Base-by-base conservation (phyloP, 2,329 filamentous ascomycete genomes). In the Trichoderma sp. region DNA sequence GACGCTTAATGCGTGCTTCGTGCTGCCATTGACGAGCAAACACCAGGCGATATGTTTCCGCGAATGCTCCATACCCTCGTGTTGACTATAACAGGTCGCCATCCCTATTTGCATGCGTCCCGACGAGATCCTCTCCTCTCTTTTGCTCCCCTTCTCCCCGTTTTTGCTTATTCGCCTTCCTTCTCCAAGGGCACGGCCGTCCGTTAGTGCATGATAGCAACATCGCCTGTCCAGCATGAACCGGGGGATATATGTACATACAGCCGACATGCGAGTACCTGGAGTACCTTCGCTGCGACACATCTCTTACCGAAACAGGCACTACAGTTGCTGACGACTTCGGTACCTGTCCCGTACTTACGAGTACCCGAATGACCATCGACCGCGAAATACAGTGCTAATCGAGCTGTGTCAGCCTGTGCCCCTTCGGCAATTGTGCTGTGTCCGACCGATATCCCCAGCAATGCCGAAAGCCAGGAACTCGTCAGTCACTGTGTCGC, bases 361-460 rank as follows among this genome's bases (percentile, higher is more conserved):
- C 28, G 34, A 47, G n/a, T 62, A 26, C 12, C 20, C 64, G 30
- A 67, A 55, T 13, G 13, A 17, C 13, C 23, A 36, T 26, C 32
- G 11, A 61, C 28, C 15, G 8, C 34, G 30, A 59, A 34, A 50
- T 61, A 69, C 67, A 50, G 67, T 69, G 57, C 57, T 28, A 69
- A 53, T 61, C 67, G 26, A 61, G 53, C 30, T 28, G 57, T 69
- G 67, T 69, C 67, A 69, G 57, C 36, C 15, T 32, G 28, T 36
- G 23, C 39, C 39, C 57, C 43, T 53, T 69, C 67, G 67, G 67
- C 67, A 69, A 53, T 69, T 69, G 67, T 39, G 28, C 67, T 28
- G 43, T 53, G 17, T 62, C 67, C 67, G 67, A n/a, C 55, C 55
- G 67, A 26, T 26, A 36, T 32, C n/a, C 20, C 55, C 28, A 32